phyloP scores from a whole-genome alignment of 495 filamentous ascomycete species.

The Amniculicola lignicola region DNA sequence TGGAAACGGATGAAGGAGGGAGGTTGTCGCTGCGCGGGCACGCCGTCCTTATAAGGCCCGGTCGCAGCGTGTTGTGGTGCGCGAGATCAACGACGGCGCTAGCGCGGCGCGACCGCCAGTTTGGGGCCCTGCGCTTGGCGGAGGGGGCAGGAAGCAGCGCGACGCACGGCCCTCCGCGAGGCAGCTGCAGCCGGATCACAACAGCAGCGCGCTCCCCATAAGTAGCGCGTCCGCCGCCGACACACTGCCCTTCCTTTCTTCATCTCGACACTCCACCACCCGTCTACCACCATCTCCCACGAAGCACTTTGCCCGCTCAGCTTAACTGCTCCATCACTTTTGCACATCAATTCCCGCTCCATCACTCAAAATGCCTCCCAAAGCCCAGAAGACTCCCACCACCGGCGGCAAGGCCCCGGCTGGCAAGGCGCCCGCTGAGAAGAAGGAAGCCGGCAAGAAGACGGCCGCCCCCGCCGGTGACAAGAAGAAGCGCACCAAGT shows the following conservation, averaged over 20 bases:
- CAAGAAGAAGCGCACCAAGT: constrained; percentile 99
- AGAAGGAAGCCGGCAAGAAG: constrained; percentile 99
- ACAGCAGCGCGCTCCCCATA: constrained; percentile 32
- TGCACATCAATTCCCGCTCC: constrained; percentile 19
- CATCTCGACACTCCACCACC: constrained; percentile 28
- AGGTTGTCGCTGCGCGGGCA: constrained; percentile 22
- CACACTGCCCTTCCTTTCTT: constrained; percentile 26
- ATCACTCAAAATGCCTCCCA: constrained; percentile 77
- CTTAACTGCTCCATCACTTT: neutral
- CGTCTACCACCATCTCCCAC: neutral
- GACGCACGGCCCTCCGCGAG: constrained; percentile 20
- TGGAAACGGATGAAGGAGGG: constrained; percentile 31
- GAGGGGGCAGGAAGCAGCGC: neutral
- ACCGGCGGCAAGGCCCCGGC: constrained; percentile 95
- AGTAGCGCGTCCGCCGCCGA: constrained; percentile 34
- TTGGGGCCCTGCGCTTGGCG: no score
- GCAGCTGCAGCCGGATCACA: constrained; percentile 30
- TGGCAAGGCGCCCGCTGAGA: constrained; percentile 85
- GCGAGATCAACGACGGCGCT: constrained; percentile 36
- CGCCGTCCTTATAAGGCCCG: constrained; percentile 35
- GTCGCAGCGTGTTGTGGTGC: constrained; percentile 33
- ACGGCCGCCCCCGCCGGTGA: constrained; percentile 85
- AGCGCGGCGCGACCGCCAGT: constrained; percentile 22
- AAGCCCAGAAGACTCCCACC: constrained; percentile 97
- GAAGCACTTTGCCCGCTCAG: neutral